Base-by-base conservation (phyloP, 2,329 filamentous ascomycete genomes). In the Diaporthe citri region DNA sequence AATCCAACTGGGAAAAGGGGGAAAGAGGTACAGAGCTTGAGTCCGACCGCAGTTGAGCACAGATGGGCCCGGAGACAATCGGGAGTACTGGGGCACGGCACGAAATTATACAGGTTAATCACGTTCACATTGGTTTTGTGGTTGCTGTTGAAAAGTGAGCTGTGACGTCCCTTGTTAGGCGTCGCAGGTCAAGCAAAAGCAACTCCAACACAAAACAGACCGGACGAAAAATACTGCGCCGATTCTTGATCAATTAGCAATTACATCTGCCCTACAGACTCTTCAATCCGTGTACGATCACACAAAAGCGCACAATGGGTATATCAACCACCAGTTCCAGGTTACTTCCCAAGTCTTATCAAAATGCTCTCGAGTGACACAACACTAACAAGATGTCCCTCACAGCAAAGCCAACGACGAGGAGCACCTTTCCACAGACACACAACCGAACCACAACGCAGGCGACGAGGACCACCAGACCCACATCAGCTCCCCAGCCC, bases 401-500 rank as follows among this genome's bases (percentile, higher is more conserved):
- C 39, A 48, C 41, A 15, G 25, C 28, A 13, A 15, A 34, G 22
- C 41, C 25, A 13, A 17, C 13, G 17, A 20, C 25, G 10, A 28
- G 7, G 9, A 28, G n/a, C 57, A 8, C 17, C 57, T 10, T 25
- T 43, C 43, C 25, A 48, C 48, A 17, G 13, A 31, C 36, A 28
- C 39, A 28, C 9, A 48, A 22, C 34, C 28, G 1, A 28, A 6
- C n/a, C 15, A 31, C 25, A 66, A 13, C 25, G 10, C 20, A 17
- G 15, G 4, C 28, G n/a, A 20, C 43, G 4, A 36, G 13, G 41
- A 0, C 20, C 28, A 48, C 28, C 28, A 8, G 52, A 57, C 22
- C 22, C 52, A n/a, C 59, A 3, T 56, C 57, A 74, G 25, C 43
- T 31, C 46, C 70, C 75, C 56, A 76, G 25, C 4, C 85, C 84